phyloP scores from a whole-genome alignment of 805 yeast genomes.

The Candida sanyiensis region DNA sequence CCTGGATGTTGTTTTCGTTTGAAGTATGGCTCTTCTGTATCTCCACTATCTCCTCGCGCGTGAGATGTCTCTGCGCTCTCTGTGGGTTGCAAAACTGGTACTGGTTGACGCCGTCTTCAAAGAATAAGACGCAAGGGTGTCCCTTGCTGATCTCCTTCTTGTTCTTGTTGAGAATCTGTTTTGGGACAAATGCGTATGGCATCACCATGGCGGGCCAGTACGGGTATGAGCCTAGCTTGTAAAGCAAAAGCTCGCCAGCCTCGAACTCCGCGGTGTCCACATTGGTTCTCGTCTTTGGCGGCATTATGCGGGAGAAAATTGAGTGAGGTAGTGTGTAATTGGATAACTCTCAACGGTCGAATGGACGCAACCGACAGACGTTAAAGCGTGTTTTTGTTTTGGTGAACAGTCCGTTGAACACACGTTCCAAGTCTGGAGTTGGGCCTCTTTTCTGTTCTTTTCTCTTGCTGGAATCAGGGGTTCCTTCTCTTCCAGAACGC shows the following conservation, averaged over 20 bases:
- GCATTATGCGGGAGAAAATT: too few species aligned
- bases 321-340: too few species aligned
- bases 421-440: background rate
- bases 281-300: too few species aligned
- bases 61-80: background rate
- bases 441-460: background rate
- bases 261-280: background rate
- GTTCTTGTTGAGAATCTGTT: background rate
- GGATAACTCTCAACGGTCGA: too few species aligned
- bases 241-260: conserved; percentile 34
- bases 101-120: background rate
- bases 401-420: too few species aligned
- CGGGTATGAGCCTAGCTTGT: conserved; percentile 41
- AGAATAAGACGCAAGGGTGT: background rate
- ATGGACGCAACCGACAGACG: too few species aligned
- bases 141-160: background rate
- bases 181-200: conserved; percentile 2
- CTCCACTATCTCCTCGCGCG: background rate
- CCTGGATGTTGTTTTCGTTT: too few species aligned
- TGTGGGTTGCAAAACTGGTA: background rate
- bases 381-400: too few species aligned
- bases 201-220: conserved; percentile 45
- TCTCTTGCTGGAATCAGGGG: background rate
- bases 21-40: too few species aligned
- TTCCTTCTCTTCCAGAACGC: background rate